These are phyloP conservation scores for Cyclanthera cordifolia DNA, from an alignment of 306 rosid species.

Conservation along the genomic window DNA sequence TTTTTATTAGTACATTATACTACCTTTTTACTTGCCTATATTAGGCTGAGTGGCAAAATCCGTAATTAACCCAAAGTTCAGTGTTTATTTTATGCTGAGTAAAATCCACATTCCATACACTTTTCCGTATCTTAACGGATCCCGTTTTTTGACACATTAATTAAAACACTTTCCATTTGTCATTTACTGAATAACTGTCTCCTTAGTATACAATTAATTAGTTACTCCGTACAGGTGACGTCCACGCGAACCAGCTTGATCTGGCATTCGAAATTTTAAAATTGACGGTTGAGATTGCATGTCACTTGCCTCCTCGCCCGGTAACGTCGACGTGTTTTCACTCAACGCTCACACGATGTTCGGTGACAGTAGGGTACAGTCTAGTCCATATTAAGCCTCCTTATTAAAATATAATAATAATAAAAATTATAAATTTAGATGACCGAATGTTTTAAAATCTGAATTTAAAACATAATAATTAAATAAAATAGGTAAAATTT, in stretches of 20 bases:
- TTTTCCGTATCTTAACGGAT: conserved; percentile 9
- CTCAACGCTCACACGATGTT: conserved; percentile 4
- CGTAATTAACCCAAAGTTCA: neutral
- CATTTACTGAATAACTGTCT: neutral
- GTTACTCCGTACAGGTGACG: too few relatives aligned
- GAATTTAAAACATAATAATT: too few relatives aligned
- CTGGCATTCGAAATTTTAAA: neutral
- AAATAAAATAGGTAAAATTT: too few relatives aligned
- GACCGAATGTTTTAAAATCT: too few relatives aligned
- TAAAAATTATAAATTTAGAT: too few relatives aligned
- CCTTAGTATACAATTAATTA: too few relatives aligned
- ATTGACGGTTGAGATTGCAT: neutral
- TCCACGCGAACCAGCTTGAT: neutral
- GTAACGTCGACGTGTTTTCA: neutral
- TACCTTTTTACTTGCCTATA: too few relatives aligned
- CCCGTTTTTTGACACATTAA: neutral
- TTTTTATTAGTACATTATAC: too few relatives aligned
- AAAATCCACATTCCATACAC: neutral
- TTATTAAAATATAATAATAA: too few relatives aligned
- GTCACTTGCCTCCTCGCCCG: neutral
- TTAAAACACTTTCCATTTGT: neutral
- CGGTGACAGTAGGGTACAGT: neutral
- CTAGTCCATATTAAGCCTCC: too few relatives aligned
- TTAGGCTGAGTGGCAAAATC: neutral
- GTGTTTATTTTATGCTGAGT: neutral